Conservation (phyloP, 1,284 basidiomycete genomes). For the Puccinia coronata region DNA sequence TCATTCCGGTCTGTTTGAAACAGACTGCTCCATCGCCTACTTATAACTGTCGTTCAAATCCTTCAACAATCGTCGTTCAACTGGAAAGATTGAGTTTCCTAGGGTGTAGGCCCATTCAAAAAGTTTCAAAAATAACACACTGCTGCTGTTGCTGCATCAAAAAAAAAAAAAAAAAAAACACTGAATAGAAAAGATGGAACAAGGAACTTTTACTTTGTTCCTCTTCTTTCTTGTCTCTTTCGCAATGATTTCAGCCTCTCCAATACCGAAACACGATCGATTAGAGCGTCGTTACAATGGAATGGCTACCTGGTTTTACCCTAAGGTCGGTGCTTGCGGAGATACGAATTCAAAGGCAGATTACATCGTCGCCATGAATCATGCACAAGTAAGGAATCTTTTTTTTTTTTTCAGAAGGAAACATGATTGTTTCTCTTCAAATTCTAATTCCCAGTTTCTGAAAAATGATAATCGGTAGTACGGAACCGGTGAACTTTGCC, state of each 20-base stretch:
- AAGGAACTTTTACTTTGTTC: neutral
- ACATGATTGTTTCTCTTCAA: neutral
- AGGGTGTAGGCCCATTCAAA: neutral
- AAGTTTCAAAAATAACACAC: neutral
- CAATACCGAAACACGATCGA: neutral
- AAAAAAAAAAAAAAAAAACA: no score
- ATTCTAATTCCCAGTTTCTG: neutral
- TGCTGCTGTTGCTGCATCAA: no score
- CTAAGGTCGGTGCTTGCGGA: constrained; percentile 41
- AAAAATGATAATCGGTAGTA: neutral
- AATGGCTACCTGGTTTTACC: constrained; percentile 37
- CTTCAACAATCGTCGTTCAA: neutral
- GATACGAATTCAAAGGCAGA: constrained; percentile 27
- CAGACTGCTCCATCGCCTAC: neutral
- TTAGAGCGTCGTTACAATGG: constrained; percentile 26
- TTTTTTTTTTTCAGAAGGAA: neutral
- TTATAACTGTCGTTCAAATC: neutral
- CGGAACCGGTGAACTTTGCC: constrained; percentile 17
- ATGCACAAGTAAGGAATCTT: constrained; percentile 16
- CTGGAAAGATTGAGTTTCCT: neutral
- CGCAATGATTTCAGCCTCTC: neutral
- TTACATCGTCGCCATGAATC: constrained; percentile 44
- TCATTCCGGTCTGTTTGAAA: neutral
- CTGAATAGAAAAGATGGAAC: neutral
- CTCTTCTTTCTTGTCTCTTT: neutral